Conservation (phyloP, 768 basidiomycete genomes). For the Tylopilus sp. region DNA sequence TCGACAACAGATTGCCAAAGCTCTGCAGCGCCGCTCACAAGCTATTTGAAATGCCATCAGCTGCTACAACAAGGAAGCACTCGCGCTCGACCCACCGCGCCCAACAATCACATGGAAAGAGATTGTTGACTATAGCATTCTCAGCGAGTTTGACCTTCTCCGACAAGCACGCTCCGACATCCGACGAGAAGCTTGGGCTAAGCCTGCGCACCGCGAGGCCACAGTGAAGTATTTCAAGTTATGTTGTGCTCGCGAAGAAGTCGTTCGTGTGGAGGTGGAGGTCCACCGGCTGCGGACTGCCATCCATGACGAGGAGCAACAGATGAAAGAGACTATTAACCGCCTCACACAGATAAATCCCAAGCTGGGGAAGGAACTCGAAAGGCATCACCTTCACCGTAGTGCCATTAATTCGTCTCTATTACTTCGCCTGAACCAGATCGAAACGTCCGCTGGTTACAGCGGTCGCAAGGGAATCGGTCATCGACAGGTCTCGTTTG, state of each 20-base stretch:
- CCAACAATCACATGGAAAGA: background rate
- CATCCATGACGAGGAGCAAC: background rate
- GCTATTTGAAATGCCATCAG: background rate
- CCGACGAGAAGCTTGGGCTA: background rate
- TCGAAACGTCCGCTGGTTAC: background rate
- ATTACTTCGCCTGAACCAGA: background rate
- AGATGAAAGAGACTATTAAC: background rate
- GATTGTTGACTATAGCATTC: background rate
- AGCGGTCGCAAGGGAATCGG: background rate
- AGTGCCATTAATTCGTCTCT: background rate
- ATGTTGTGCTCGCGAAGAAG: background rate
- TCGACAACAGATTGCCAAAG: background rate
- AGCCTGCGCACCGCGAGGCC: background rate
- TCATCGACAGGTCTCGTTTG: background rate
- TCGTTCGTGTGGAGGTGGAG: background rate
- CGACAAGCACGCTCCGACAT: background rate
- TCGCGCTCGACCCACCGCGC: background rate
- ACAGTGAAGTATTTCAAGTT: background rate
- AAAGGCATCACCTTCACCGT: background rate
- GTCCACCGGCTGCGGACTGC: background rate
- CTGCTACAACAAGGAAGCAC: background rate
- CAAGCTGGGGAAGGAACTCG: background rate
- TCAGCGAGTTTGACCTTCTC: background rate
- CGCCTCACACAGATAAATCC: background rate
- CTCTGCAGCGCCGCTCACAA: background rate